Evolutionary conservation across 257 asterid species (phyloP), one percentile per base, ranked within the genome.

Genomic region (Schizonepeta tenuifolia): DNA sequence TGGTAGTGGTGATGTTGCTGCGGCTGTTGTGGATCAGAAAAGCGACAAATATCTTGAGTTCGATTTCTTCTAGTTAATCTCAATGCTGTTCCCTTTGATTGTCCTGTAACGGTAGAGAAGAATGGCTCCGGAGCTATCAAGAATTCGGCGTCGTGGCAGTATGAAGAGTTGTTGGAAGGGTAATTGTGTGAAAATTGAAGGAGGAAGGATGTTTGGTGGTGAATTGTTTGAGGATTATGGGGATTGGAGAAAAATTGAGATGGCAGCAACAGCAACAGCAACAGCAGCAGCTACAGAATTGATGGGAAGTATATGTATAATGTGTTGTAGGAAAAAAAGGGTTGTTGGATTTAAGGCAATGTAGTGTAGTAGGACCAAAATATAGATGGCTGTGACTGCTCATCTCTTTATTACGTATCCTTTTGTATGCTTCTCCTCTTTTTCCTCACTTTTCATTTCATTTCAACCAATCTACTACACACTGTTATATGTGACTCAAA

Each of bases 41-140:
- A 76, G 77, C 18, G 83, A 78, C 20, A 81, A 81, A 47, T 86
- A 83, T 79, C 80, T 86, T 6, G 90, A 83, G 80, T 83, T 86
- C 49, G 90, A 86, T 72, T 86, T 86, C 83, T 86, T 86, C 75
- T 86, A 83, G 80, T 38, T 40, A 38, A 15, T 43, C 28, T 17
- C 4, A 50, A n/a, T 55, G n/a, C 14, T 67, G 9, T 65, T 17
- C 7, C 61, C 62, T 63, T 47, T 40, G 65, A 40, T 15, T 50
- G 44, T 50, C 41, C 61, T 60, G 31, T 61, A 72, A 59, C 49
- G 55, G n/a, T 59, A 71, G 71, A 46, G 69, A 74, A 54, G 62
- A 35, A 43, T 54, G 50, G 9, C 13, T 62, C 2, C 21, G 44
- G 43, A 58, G 58, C 50, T 2, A 46, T 69, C 51, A 36, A 28